Base-by-base conservation (phyloP, 495 filamentous ascomycete genomes). In the Podospora anserina region DNA sequence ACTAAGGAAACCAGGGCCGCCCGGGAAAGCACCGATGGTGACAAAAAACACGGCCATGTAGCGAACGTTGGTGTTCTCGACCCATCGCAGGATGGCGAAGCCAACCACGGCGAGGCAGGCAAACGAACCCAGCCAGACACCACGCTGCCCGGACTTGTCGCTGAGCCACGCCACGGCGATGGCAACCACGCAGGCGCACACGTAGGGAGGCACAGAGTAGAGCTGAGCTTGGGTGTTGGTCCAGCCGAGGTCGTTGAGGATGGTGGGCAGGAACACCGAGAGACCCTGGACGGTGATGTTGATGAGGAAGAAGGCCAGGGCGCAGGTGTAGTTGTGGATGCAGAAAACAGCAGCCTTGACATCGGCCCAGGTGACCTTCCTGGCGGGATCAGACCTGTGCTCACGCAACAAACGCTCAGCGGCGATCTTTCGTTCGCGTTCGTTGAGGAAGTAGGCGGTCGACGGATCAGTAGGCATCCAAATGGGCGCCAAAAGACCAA, bases 131-230 rank as follows among this genome's bases (percentile, higher is more conserved):
- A 82, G 77, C 66, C 78, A 93, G 19, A 92, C 77, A 0, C 91
- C 93, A 30, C 90, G 83, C 74, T 86, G 82, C 30, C 81, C 80
- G 6, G 79, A 83, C 53, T 84, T 82, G 74, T 92, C 89, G 39
- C 85, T 86, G 66, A 81, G 63, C 66, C 81, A 88, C 7, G 86
- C 87, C n/a, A 87, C 77, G n/a, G 65, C 76, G 20, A 90, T 80
- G 13, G 88, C 86, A 5, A 88, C 77, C 7, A 85, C 59, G 58
- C 86, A 86, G 7, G 87, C 84, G 26, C 71, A 72, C 0, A 82
- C 81, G 58, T 87, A 87, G 1, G 83, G 83, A 18, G 83, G 85
- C n/a, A 84, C 82, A 44, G 82, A 82, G 68, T 83, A 79, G 28
- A 85, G 78, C 68, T 84, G 82, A 16, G 82, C 79, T 30, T 76